phyloP scores from a whole-genome alignment of 805 yeast genomes.

The Wickerhamomyces alni region DNA sequence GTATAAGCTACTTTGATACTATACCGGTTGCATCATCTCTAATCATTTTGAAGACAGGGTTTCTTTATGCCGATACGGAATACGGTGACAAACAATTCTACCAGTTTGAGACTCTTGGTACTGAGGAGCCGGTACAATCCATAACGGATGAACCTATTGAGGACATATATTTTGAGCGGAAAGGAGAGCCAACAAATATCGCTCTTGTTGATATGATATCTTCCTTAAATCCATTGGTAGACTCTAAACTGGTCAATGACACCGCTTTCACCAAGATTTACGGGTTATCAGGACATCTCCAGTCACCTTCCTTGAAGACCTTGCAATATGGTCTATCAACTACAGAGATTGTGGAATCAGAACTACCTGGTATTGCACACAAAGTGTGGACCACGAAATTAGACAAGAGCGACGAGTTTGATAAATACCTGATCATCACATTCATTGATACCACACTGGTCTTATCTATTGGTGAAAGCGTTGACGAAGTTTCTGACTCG shows the following conservation, averaged over 20 bases:
- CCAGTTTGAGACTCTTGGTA: slow-evolving; percentile 76
- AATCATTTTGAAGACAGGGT: slow-evolving; percentile 68
- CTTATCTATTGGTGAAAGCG: slow-evolving; percentile 71
- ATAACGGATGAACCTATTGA: slow-evolving; percentile 29
- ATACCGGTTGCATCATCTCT: slow-evolving; percentile 53
- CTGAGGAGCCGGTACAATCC: slow-evolving; percentile 36
- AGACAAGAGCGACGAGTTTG: slow-evolving; percentile 37
- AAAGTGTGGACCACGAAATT: slow-evolving; percentile 60
- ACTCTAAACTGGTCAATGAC: slow-evolving; percentile 28
- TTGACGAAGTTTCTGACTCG: slow-evolving; percentile 67
- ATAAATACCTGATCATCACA: slow-evolving; percentile 61
- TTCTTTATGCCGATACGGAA: slow-evolving; percentile 61
- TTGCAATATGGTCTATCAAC: slow-evolving; percentile 55
- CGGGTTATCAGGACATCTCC: slow-evolving; percentile 36
- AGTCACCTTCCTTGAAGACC: slow-evolving; percentile 41
- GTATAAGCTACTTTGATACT: slow-evolving; percentile 72
- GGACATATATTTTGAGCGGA: slow-evolving; percentile 22
- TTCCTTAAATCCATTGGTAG: slow-evolving; percentile 45
- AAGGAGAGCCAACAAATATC: slow-evolving; percentile 44
- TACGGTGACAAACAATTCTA: slow-evolving; percentile 60
- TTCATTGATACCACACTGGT: slow-evolving; percentile 65
- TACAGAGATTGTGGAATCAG: slow-evolving; percentile 64
- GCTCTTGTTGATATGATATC: slow-evolving; percentile 46
- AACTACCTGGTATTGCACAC: slow-evolving; percentile 61
- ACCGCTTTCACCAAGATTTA: slow-evolving; percentile 34